Evolutionary conservation across 768 basidiomycete genomes (phyloP).

Genomic region (Termitomyces sp.): DNA sequence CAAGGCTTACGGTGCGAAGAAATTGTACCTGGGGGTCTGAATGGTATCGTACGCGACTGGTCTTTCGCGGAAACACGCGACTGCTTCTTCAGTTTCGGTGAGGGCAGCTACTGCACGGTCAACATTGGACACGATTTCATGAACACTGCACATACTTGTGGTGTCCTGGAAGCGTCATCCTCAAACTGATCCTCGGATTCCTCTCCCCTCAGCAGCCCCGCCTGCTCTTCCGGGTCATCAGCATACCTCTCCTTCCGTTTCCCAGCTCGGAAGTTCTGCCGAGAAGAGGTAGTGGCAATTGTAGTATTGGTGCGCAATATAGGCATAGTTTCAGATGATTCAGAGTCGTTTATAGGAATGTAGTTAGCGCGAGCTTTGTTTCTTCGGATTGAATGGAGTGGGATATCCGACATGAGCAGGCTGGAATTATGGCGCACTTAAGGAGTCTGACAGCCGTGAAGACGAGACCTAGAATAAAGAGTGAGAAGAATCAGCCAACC

Average conservation of each 20-base stretch:
- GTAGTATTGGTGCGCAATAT: slow-evolving; percentile 18
- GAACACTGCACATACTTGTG: slow-evolving; percentile 3
- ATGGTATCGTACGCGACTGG: slow-evolving; percentile 73
- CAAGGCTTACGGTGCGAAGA: neutral
- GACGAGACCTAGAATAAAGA: neutral
- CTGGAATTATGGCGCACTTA: neutral
- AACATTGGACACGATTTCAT: slow-evolving; percentile 2
- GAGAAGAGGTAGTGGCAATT: slow-evolving; percentile 19
- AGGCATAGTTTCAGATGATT: slow-evolving; percentile 21
- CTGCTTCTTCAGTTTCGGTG: slow-evolving; percentile 13
- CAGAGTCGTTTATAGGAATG: slow-evolving; percentile 32
- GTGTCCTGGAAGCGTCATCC: slow-evolving; percentile 13
- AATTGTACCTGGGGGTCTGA: slow-evolving; percentile 59
- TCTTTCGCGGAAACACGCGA: slow-evolving; percentile 38
- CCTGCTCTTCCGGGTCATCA: slow-evolving; percentile 63
- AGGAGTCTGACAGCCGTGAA: neutral
- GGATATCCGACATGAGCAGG: slow-evolving; percentile 60
- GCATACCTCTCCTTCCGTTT: slow-evolving; percentile 50
- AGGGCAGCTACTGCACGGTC: slow-evolving; percentile 13
- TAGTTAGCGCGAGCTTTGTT: slow-evolving; percentile 43
- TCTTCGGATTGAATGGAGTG: slow-evolving; percentile 55
- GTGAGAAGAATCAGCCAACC: neutral
- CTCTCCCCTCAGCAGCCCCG: slow-evolving; percentile 38
- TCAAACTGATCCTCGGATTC: slow-evolving; percentile 33
- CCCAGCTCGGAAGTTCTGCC: slow-evolving; percentile 23